These are phyloP conservation scores for Globisporangium viniferum DNA, from an alignment of 352 stramenopile genomes.

Conservation along the genomic window DNA sequence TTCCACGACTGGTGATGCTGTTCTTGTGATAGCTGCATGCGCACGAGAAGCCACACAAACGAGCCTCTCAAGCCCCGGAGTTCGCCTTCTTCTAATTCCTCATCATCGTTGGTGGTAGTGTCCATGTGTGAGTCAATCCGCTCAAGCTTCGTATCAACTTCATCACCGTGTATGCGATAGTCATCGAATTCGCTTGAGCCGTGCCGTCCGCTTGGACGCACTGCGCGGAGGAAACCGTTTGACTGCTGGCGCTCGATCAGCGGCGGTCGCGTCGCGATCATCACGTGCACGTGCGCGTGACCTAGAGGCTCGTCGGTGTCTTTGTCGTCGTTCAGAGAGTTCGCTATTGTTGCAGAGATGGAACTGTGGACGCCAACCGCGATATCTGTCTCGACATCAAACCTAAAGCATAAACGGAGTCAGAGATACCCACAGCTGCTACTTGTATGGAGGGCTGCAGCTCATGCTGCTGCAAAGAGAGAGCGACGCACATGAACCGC, in stretches of 20 bases:
- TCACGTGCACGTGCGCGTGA: slow-evolving; percentile 43
- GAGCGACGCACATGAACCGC: slow-evolving; percentile 38
- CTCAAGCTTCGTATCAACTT: not conserved
- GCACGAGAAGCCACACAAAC: slow-evolving; percentile 50
- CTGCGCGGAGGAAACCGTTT: slow-evolving; percentile 36
- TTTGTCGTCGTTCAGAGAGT: not conserved
- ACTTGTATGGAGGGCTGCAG: not conserved
- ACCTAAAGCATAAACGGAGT: slow-evolving; percentile 14
- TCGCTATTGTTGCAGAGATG: not conserved
- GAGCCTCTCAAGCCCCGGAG: slow-evolving; percentile 25
- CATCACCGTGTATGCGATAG: slow-evolving; percentile 1
- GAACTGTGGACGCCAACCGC: slow-evolving; percentile 11
- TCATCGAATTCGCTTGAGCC: slow-evolving; percentile 8
- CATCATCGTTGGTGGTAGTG: not conserved
- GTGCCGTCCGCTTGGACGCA: slow-evolving; percentile 8
- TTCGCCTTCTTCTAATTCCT: slow-evolving; percentile 7
- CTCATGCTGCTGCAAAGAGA: not conserved
- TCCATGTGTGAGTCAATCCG: not conserved
- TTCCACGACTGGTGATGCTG: not conserved
- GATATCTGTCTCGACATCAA: slow-evolving; percentile 51
- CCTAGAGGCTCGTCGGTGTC: slow-evolving; percentile 10
- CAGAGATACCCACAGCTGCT: not conserved
- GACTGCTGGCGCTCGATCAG: slow-evolving; percentile 35
- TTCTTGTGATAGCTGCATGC: slow-evolving; percentile 27
- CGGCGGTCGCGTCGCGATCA: slow-evolving; percentile 26